A percentile compares a stretch with the other conserved stretches of the same genome.
Evolutionary conservation across 1,284 basidiomycete genomes (phyloP).

Genomic region (Rhodofomes roseus): DNA sequence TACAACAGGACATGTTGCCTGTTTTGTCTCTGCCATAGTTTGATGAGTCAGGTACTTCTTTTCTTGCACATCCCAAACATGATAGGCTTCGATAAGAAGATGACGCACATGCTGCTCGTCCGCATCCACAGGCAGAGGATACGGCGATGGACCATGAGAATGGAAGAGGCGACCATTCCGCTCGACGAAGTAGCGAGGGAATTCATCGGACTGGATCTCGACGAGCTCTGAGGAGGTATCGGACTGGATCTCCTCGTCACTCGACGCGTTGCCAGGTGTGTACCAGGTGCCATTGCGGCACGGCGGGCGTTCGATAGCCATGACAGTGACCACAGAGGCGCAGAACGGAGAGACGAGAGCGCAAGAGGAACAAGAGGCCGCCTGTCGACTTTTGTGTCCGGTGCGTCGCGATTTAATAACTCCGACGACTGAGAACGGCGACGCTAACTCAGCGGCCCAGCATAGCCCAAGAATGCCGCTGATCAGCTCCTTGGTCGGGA

Average conservation of each 20-base stretch:
- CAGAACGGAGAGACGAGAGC: constrained; percentile 8
- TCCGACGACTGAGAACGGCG: constrained; percentile 25
- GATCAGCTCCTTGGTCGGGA: not conserved
- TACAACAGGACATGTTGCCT: constrained; percentile 45
- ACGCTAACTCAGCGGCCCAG: constrained; percentile 26
- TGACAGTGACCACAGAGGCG: constrained; percentile 6
- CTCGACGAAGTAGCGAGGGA: constrained; percentile 54
- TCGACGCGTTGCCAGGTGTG: constrained; percentile 7
- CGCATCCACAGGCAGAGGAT: constrained; percentile 65
- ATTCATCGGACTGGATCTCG: constrained; percentile 44
- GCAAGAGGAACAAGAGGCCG: constrained; percentile 13
- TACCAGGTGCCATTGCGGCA: constrained; percentile 4
- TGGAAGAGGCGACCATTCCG: constrained; percentile 58
- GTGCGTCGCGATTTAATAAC: constrained; percentile 19
- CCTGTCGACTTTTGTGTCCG: constrained; percentile 14
- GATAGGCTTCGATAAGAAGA: not conserved
- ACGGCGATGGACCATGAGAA: constrained; percentile 55
- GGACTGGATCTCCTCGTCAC: constrained; percentile 31
- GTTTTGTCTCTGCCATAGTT: constrained; percentile 44
- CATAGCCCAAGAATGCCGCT: constrained; percentile 12
- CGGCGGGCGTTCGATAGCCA: constrained; percentile 18
- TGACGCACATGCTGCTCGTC: constrained; percentile 54
- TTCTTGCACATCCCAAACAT: constrained; percentile 6
- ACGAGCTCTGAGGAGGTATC: constrained; percentile 40
- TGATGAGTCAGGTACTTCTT: not conserved